These are phyloP conservation scores for Rhynchosporium agropyri DNA, from an alignment of 2,329 filamentous ascomycete genomes.

Conservation along the genomic window DNA sequence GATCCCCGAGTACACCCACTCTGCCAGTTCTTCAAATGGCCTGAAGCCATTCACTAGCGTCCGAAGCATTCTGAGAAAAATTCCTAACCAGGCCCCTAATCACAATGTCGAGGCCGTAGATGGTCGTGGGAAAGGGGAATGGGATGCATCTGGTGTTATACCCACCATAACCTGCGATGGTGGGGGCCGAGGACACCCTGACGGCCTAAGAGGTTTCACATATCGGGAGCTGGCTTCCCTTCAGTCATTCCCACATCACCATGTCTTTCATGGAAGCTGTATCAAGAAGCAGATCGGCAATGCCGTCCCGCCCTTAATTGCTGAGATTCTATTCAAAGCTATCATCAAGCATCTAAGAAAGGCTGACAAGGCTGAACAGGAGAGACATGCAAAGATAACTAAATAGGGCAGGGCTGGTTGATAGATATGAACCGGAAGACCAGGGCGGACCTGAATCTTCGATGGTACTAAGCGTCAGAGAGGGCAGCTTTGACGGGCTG, in stretches of 20 bases:
- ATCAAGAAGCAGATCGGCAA: constrained; percentile 74
- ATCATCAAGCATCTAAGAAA: constrained; percentile 43
- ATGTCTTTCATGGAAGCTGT: constrained; percentile 54
- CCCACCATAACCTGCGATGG: constrained; percentile 65
- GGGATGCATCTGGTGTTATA: constrained; percentile 51
- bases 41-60: constrained; percentile 50
- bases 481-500: too few relatives aligned
- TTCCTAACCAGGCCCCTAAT: constrained; percentile 46
- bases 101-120: constrained; percentile 35
- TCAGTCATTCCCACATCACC: constrained; percentile 67
- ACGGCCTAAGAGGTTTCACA: constrained; percentile 64
- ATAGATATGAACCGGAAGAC: background rate
- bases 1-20: constrained; percentile 65
- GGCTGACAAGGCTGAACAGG: constrained; percentile 19
- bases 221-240: constrained; percentile 65
- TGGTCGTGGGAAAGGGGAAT: constrained; percentile 33
- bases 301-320: constrained; percentile 68
- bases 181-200: constrained; percentile 62
- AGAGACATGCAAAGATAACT: background rate
- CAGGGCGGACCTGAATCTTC: too few relatives aligned
- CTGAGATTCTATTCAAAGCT: constrained; percentile 46
- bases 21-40: constrained; percentile 43
- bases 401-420: background rate
- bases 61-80: constrained; percentile 33
- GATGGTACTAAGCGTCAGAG: too few relatives aligned